These are phyloP conservation scores for Candida peoriensis DNA, from an alignment of 805 yeast species.

Conservation along the genomic window DNA sequence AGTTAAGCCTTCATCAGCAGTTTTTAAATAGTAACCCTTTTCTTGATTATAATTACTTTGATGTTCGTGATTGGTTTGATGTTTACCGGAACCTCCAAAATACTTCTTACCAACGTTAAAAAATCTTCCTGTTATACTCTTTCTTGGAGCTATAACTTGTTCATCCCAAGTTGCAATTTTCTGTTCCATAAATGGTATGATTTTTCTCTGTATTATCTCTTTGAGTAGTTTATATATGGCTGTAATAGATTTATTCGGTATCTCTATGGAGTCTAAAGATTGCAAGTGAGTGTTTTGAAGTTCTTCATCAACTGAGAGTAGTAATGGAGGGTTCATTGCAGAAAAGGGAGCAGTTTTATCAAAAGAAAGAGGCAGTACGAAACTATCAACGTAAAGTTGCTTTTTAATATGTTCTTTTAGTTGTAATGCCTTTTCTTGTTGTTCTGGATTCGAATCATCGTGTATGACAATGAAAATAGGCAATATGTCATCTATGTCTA, in stretches of 20 bases:
- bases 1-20: constrained; percentile 65
- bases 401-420: constrained; percentile 31
- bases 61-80: constrained; percentile 17
- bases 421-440: constrained; percentile 37
- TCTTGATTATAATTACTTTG: constrained; percentile 40
- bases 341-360: constrained; percentile 11
- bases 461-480: constrained; percentile 48
- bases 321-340: constrained; percentile 26
- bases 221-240: constrained; percentile 17
- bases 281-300: constrained; percentile 19
- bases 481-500: constrained; percentile 59
- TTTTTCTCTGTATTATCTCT: constrained; percentile 31
- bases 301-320: constrained; percentile 44
- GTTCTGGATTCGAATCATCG: constrained; percentile 39
- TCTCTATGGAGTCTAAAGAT: constrained; percentile 6
- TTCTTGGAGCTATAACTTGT: constrained; percentile 67
- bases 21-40: constrained; percentile 55
- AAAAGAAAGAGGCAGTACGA: constrained; percentile 13
- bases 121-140: constrained; percentile 68
- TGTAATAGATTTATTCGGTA: constrained; percentile 12
- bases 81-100: constrained; percentile 26
- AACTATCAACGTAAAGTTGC: constrained; percentile 32
- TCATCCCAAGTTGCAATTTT: constrained; percentile 85
- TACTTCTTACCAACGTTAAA: constrained; percentile 64
- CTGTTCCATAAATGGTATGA: constrained; percentile 79